phyloP scores from a whole-genome alignment of 2,329 filamentous ascomycete genomes.

The Torrubiella hemipterigena region DNA sequence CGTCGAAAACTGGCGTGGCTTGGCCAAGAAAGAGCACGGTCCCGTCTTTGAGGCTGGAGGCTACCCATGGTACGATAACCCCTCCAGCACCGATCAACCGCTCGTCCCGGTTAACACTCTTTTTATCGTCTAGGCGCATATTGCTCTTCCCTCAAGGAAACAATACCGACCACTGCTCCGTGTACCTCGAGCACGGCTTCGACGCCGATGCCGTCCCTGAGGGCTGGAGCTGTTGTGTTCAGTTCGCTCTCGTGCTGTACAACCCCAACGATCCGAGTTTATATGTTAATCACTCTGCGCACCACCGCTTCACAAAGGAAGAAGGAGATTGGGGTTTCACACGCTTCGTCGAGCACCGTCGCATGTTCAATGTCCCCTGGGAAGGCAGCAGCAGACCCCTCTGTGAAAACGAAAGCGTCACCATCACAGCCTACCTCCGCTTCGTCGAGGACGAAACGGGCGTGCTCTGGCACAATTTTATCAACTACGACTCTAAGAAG shows the following conservation, averaged over 20 bases:
- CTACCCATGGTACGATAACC: slow-evolving; percentile 61
- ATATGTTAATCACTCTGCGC: slow-evolving; percentile 70
- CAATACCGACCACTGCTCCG: slow-evolving; percentile 83
- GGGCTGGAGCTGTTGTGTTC: slow-evolving; percentile 93
- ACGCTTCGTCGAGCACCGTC: slow-evolving; percentile 79
- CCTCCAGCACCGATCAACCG: slow-evolving; percentile 2
- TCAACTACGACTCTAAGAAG: slow-evolving; percentile 97
- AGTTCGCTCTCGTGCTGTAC: slow-evolving; percentile 89
- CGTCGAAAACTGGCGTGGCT: slow-evolving; percentile 67
- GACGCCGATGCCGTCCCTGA: slow-evolving; percentile 65
- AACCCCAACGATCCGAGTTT: slow-evolving; percentile 88
- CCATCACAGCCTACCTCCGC: slow-evolving; percentile 72
- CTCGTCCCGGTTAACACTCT: slow-evolving; percentile 8
- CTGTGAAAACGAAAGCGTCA: slow-evolving; percentile 64
- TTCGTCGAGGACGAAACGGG: slow-evolving; percentile 80
- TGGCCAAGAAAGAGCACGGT: slow-evolving; percentile 74
- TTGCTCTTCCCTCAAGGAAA: slow-evolving; percentile 94
- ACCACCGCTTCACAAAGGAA: slow-evolving; percentile 90
- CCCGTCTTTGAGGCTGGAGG: slow-evolving; percentile 79
- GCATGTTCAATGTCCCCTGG: slow-evolving; percentile 70
- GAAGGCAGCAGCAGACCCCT: slow-evolving; percentile 58
- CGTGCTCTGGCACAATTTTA: slow-evolving; percentile 82
- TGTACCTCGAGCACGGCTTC: slow-evolving; percentile 94
- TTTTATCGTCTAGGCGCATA: slow-evolving; percentile 54
- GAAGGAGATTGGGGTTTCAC: slow-evolving; percentile 99